Base-by-base conservation (phyloP, 148 eudicot genomes). In the Selenicereus undatus region DNA sequence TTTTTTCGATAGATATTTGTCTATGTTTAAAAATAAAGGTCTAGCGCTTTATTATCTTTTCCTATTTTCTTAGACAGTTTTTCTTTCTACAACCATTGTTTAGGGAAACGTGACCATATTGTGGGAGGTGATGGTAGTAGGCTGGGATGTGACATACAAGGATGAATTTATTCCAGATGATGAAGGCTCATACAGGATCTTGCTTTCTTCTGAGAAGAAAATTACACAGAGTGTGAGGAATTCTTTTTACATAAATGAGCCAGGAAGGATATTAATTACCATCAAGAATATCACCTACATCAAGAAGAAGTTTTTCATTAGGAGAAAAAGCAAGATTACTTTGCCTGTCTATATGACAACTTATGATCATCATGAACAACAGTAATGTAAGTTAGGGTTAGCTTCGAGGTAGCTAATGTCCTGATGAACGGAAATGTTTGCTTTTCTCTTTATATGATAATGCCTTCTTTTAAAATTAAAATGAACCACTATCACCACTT, bases 81-180 rank as follows among this genome's bases (percentile, higher is more conserved):
- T 56, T 54, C 4, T 54, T 14, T 56, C 18, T 56, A 56, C 18
- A 4, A 16, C 62, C 7, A 0, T 56, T 56, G 5, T 56, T 56
- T 3, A 56, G 62, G n/a, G 62, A 3, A 48, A 48, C 2, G 84
- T 89, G 83, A 91, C 94, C 1, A 22, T 90, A 58, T 78, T 87
- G 56, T 91, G 94, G 94, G 94, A 91, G 16, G 52, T 88, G 16
- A 88, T 88, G 52, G 87, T 90, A 10, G 90, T 88, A 21, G 94
- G 94, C 52, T 87, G 80, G 71, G 93, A 89, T 10, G 98, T 93
- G 82, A 79, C 79, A 10, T 93, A 88, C 88, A 90, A 87, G 83
- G 97, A 89, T 65, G 97, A 95, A 76, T 95, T 95, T 43, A 76
- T 95, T 9, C 98, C 98, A 13, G 88, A 89, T 0, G 97, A 95